A percentile compares a stretch with the other conserved stretches of the same genome.
phyloP scores from a whole-genome alignment of 2,329 filamentous ascomycete species.

The Alternaria metachromatica region DNA sequence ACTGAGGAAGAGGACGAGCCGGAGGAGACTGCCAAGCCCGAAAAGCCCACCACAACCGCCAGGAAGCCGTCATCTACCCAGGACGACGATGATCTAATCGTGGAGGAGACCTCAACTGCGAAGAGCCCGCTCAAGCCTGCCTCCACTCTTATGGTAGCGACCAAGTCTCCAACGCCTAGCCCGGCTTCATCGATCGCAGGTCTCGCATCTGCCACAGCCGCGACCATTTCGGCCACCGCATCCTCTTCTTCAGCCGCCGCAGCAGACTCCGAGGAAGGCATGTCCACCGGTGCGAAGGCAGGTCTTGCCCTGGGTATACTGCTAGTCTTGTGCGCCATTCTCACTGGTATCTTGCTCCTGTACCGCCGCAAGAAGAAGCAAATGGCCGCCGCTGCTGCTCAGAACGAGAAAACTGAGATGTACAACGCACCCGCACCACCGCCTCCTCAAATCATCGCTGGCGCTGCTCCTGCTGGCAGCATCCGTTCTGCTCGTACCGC shows the following conservation, averaged over 20 bases:
- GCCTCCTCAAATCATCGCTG: conserved; percentile 28
- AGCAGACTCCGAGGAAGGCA: conserved; percentile 39
- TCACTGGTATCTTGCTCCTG: conserved; percentile 73
- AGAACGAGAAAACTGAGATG: conserved; percentile 52
- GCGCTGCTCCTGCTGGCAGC: conserved; percentile 39
- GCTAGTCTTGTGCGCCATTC: conserved; percentile 69
- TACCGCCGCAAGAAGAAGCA: conserved; percentile 75
- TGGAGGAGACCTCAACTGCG: conserved; percentile 21
- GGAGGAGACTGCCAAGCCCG: conserved; percentile 20
- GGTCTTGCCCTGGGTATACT: conserved; percentile 86
- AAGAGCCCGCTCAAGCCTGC: conserved; percentile 22
- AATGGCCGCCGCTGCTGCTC: conserved; percentile 45
- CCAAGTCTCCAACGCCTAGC: conserved; percentile 31
- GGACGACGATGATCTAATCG: background rate
- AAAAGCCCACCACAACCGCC: conserved; percentile 22
- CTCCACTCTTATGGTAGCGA: conserved; percentile 35
- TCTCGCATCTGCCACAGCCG: conserved; percentile 30
- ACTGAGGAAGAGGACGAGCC: conserved; percentile 18
- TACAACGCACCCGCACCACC: conserved; percentile 36
- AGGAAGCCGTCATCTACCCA: conserved; percentile 27
- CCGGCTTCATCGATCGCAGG: conserved; percentile 24
- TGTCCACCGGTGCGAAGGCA: conserved; percentile 67
- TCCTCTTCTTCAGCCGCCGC: conserved; percentile 22
- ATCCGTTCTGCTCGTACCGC: conserved; percentile 54
- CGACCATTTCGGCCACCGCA: conserved; percentile 34